Evolutionary conservation across 176 grass and related monocot genomes (phyloP).

Genomic region (Aegilops speltoides): DNA sequence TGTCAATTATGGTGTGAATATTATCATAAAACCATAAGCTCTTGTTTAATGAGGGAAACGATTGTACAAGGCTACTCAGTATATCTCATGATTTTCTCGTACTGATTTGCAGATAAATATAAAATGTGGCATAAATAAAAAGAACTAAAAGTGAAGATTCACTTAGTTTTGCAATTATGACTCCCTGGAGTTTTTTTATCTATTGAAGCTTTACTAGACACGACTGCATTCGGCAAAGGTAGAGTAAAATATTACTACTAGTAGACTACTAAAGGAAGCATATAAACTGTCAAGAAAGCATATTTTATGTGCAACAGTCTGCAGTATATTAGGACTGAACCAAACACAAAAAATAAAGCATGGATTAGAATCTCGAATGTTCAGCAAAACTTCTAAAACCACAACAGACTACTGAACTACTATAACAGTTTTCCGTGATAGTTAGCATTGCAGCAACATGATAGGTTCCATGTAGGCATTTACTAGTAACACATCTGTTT

Average conservation of each 20-base stretch:
- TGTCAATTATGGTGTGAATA: not conserved
- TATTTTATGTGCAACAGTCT: not conserved
- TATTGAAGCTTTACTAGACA: not conserved
- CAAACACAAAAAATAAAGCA: constrained; percentile 8
- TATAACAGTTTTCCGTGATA: not conserved
- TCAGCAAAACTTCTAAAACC: not conserved
- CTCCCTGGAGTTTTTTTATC: not conserved
- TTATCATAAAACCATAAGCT: not conserved
- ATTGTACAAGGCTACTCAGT: not conserved
- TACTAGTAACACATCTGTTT: not conserved
- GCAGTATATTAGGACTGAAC: not conserved
- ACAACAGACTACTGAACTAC: not conserved
- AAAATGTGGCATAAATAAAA: not conserved
- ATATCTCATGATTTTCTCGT: not conserved
- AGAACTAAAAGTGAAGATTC: not conserved
- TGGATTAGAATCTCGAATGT: not conserved
- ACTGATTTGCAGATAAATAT: not conserved
- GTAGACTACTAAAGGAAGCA: not conserved
- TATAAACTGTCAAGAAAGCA: not conserved
- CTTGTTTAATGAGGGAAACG: not conserved
- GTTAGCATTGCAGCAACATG: no score
- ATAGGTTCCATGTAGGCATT: constrained; percentile 11
- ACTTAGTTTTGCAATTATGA: not conserved
- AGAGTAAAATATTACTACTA: not conserved
- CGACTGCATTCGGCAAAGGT: not conserved